Evolutionary conservation across 73 alveolate genomes (phyloP).

Genomic region (Urostyla sp.): DNA sequence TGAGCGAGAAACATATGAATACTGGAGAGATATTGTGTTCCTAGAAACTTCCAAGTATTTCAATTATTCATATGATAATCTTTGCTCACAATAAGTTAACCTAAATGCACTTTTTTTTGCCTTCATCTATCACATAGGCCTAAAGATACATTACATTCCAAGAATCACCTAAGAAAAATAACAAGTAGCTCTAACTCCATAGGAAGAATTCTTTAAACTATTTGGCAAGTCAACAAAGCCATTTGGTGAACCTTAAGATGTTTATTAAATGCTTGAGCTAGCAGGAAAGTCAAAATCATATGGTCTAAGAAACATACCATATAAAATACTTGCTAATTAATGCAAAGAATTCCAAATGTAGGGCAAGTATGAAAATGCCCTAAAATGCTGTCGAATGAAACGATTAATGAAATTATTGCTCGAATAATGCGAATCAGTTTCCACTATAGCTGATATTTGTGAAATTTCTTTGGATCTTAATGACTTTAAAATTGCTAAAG

Average conservation of each 20-base stretch:
- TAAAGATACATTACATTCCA: too few species aligned
- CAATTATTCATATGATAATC: conserved; percentile 13
- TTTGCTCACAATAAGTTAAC: conserved; percentile 14
- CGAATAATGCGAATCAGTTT: conserved; percentile 33
- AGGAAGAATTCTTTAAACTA: conserved; percentile 46
- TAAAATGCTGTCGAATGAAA: conserved; percentile 63
- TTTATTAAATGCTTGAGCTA: conserved; percentile 8
- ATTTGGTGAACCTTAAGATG: conserved; percentile 28
- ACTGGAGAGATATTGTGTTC: conserved; percentile 58
- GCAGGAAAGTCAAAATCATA: conserved; percentile 55
- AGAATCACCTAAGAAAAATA: background rate
- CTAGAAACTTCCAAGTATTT: conserved; percentile 50
- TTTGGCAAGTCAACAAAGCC: conserved; percentile 58
- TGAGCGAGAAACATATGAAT: conserved; percentile 49
- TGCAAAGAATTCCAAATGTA: conserved; percentile 50
- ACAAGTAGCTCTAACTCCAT: too few species aligned
- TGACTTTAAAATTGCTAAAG: conserved; percentile 60
- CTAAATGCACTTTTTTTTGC: conserved; percentile 69
- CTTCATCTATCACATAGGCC: conserved; percentile 56
- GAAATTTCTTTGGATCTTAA: conserved; percentile 65
- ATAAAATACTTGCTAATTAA: conserved; percentile 53
- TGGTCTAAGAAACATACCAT: conserved; percentile 61
- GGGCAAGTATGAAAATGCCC: conserved; percentile 56
- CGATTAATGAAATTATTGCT: conserved; percentile 47
- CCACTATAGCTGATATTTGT: conserved; percentile 69